A percentile compares a stretch with the other conserved stretches of the same genome.
phyloP scores from a whole-genome alignment of 2,329 filamentous ascomycete genomes.

The Fusarium acutatum region DNA sequence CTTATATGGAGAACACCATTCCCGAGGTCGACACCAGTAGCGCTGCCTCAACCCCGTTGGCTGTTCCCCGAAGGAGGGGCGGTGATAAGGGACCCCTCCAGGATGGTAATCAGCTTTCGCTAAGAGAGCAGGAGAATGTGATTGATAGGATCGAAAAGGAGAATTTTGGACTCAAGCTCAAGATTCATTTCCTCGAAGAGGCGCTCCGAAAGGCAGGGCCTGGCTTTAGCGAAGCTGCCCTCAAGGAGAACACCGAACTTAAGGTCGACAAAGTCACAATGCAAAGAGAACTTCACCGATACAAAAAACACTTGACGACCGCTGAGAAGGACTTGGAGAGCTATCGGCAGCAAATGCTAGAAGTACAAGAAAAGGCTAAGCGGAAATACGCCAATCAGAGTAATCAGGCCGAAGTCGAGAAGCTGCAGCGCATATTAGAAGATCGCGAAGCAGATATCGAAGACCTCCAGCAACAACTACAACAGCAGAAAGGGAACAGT shows the following conservation, averaged over 20 bases:
- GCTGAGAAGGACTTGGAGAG: slow-evolving; percentile 88
- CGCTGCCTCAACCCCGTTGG: slow-evolving; percentile 82
- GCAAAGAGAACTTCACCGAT: slow-evolving; percentile 84
- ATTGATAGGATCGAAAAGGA: slow-evolving; percentile 98
- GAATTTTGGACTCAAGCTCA: slow-evolving; percentile 95
- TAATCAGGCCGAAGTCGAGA: slow-evolving; percentile 68
- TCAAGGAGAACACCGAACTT: slow-evolving; percentile 95
- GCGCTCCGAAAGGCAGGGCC: slow-evolving; percentile 86
- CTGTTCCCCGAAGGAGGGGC: slow-evolving; percentile 69
- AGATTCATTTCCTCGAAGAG: slow-evolving; percentile 96
- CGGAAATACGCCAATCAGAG: slow-evolving; percentile 77
- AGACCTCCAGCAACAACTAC: slow-evolving; percentile 66
- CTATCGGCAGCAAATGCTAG: slow-evolving; percentile 82
- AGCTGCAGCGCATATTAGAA: slow-evolving; percentile 64
- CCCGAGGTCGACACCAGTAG: slow-evolving; percentile 83
- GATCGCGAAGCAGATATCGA: slow-evolving; percentile 69
- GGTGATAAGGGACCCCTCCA: slow-evolving; percentile 75
- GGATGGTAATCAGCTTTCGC: slow-evolving; percentile 87
- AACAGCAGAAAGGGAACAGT: slow-evolving; percentile 63
- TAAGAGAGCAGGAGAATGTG: slow-evolving; percentile 94
- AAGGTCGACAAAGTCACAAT: slow-evolving; percentile 93
- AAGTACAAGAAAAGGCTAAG: slow-evolving; percentile 84
- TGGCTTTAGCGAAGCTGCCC: slow-evolving; percentile 85
- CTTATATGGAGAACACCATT: slow-evolving; percentile 73
- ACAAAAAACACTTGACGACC: slow-evolving; percentile 82